phyloP scores from a whole-genome alignment of 2,329 filamentous ascomycete species.

The Hypoxylon sp. region DNA sequence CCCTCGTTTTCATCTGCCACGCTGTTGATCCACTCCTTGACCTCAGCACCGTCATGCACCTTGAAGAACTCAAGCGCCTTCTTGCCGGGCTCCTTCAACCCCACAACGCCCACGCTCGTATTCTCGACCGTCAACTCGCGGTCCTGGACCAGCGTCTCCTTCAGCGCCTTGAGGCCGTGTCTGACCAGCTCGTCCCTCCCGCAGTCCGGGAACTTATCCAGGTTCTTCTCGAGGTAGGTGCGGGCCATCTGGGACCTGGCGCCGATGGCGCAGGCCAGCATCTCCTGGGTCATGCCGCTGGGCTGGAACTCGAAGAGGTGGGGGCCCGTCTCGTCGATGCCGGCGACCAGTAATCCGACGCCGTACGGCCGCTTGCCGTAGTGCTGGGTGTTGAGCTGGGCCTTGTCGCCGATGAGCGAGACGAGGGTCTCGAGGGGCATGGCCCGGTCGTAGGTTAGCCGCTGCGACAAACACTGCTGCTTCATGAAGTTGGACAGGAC shows the following conservation, averaged over 20 bases:
- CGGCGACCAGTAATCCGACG: conserved; percentile 91
- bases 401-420: conserved; percentile 92
- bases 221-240: conserved; percentile 94
- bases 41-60: conserved; percentile 89
- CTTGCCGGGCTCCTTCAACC: conserved; percentile 68
- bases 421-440: conserved; percentile 93
- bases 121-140: conserved; percentile 98
- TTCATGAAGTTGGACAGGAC: conserved; percentile 99
- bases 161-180: conserved; percentile 91
- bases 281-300: conserved; percentile 95
- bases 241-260: conserved; percentile 97
- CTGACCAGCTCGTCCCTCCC: conserved; percentile 88
- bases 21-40: conserved; percentile 88
- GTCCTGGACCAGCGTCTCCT: conserved; percentile 96
- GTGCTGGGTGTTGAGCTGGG: conserved; percentile 97
- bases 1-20: conserved; percentile 70
- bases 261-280: conserved; percentile 95
- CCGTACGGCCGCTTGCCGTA: conserved; percentile 98
- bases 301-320: conserved; percentile 99
- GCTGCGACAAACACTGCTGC: conserved; percentile 95
- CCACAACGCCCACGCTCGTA: conserved; percentile 90
- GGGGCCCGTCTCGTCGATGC: conserved; percentile 92
- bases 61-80: conserved; percentile 84
- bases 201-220: conserved; percentile 84
- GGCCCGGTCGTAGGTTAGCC: conserved; percentile 94